Conservation (phyloP, 306 rosid species). For the Quillaja saponaria region DNA sequence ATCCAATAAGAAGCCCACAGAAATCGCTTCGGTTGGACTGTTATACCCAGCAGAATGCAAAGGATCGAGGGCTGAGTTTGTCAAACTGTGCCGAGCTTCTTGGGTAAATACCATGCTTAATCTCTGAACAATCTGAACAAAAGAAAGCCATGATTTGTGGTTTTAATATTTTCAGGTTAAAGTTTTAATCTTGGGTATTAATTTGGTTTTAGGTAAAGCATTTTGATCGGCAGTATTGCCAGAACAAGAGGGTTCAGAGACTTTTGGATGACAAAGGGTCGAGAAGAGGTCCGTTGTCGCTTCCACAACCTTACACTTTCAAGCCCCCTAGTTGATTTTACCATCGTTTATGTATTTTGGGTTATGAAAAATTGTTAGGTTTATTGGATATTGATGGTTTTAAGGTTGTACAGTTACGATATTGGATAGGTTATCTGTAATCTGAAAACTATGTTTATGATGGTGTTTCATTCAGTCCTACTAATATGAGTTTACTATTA, state of each 20-base stretch:
- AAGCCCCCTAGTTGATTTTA: slow-evolving; percentile 37
- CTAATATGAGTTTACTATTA: background rate
- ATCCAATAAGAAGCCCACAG: slow-evolving; percentile 75
- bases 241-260: slow-evolving; percentile 71
- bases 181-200: slow-evolving; percentile 16
- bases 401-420: slow-evolving; percentile 24
- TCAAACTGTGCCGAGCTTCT: slow-evolving; percentile 74
- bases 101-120: slow-evolving; percentile 54
- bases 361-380: slow-evolving; percentile 15
- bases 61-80: slow-evolving; percentile 53
- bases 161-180: background rate
- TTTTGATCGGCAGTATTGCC: slow-evolving; percentile 80
- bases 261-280: slow-evolving; percentile 85
- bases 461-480: no score
- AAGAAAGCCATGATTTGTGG: background rate
- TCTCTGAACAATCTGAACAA: background rate
- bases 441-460: no score
- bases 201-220: slow-evolving; percentile 73
- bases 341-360: slow-evolving; percentile 8
- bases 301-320: slow-evolving; percentile 69
- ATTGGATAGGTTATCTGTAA: background rate
- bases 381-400: background rate
- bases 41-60: slow-evolving; percentile 82
- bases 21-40: slow-evolving; percentile 85
- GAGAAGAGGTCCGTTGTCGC: slow-evolving; percentile 82